phyloP scores from a whole-genome alignment of 78 protist species.

The Anaeramoeba flamelloides region DNA sequence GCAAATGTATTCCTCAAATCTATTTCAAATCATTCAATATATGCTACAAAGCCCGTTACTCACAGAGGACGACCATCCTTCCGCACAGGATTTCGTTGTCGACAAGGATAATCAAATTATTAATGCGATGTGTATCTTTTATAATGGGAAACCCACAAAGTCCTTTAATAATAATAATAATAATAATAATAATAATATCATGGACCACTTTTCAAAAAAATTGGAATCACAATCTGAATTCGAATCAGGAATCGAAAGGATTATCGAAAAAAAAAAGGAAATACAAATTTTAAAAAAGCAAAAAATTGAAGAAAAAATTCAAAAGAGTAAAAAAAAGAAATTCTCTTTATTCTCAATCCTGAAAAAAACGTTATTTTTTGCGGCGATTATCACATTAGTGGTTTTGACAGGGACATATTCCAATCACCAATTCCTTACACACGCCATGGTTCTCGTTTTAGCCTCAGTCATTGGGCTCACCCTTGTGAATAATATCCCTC shows the following conservation, averaged over 20 bases:
- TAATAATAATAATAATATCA: no score
- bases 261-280: background rate
- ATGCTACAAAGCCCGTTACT: no score
- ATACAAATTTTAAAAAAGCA: background rate
- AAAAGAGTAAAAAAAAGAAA: background rate
- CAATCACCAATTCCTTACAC: constrained; percentile 8
- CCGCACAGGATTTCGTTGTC: constrained; percentile 2
- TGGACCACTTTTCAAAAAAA: no score
- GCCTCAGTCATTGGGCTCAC: constrained; percentile 27
- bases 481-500: constrained; percentile 78
- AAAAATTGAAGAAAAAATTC: background rate
- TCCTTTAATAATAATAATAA: background rate
- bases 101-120: constrained; percentile 56
- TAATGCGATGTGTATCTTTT: constrained; percentile 24
- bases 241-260: no score
- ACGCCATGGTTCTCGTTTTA: constrained; percentile 52
- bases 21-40: constrained; percentile 42
- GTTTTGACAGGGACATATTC: constrained; percentile 8
- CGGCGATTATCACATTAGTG: background rate
- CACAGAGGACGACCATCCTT: constrained; percentile 24
- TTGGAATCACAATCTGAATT: no score
- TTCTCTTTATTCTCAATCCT: background rate
- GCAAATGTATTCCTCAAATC: constrained; percentile 56
- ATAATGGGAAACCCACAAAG: constrained; percentile 6
- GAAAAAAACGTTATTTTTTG: background rate